A percentile compares a stretch with the other conserved stretches of the same genome.
phyloP scores from a whole-genome alignment of 2,329 filamentous ascomycete genomes.

The Neonectria hederae region DNA sequence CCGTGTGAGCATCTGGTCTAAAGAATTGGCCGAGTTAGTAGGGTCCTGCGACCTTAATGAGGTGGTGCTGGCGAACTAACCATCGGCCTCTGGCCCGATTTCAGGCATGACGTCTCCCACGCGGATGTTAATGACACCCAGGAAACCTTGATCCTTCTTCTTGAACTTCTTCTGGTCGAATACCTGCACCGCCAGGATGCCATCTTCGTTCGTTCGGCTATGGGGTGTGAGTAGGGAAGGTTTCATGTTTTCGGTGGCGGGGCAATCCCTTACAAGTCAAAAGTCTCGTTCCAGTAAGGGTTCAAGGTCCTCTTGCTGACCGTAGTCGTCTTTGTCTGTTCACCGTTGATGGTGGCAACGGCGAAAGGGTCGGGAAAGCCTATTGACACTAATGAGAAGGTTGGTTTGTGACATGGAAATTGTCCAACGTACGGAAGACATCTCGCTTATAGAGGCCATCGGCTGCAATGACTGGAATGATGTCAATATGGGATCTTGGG shows the following conservation, averaged over 20 bases:
- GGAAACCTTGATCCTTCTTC: slow-evolving; percentile 99
- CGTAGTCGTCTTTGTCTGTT: slow-evolving; percentile 97
- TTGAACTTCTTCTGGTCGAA: slow-evolving; percentile 99
- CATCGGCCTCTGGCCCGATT: slow-evolving; percentile 87
- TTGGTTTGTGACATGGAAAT: not conserved
- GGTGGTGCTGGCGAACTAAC: slow-evolving; percentile 62
- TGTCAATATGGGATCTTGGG: slow-evolving; percentile 48
- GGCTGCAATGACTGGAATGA: slow-evolving; percentile 86
- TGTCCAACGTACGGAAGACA: slow-evolving; percentile 85
- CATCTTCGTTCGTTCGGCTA: slow-evolving; percentile 92
- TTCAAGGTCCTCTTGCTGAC: slow-evolving; percentile 98
- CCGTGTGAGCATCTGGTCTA: slow-evolving; percentile 97
- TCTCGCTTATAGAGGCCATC: slow-evolving; percentile 99
- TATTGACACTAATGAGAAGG: slow-evolving; percentile 53
- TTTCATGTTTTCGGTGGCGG: slow-evolving; percentile 22
- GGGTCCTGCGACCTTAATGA: slow-evolving; percentile 38
- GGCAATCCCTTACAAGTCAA: slow-evolving; percentile 83
- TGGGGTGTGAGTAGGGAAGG: slow-evolving; percentile 27
- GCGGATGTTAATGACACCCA: slow-evolving; percentile 96
- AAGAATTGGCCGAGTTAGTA: slow-evolving; percentile 31
- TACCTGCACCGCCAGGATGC: slow-evolving; percentile 96
- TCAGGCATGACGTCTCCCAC: slow-evolving; percentile 91
- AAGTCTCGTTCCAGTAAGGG: slow-evolving; percentile 99
- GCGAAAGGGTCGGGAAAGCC: slow-evolving; percentile 98
- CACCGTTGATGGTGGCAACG: slow-evolving; percentile 94